Evolutionary conservation across 352 stramenopile genomes (phyloP).

Genomic region (Thalassiosira hispida): DNA sequence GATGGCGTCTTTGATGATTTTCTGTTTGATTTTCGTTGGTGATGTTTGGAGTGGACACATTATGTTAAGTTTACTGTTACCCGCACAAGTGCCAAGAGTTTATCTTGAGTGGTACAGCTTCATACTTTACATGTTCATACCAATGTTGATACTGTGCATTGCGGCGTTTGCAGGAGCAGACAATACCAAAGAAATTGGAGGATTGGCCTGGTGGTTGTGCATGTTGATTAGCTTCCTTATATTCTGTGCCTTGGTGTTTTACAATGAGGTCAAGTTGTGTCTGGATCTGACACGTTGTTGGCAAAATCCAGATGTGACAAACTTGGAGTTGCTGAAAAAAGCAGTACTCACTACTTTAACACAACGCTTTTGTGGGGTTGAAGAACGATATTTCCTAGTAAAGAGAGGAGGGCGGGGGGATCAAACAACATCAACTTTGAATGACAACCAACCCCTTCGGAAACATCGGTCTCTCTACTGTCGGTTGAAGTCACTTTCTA

Average conservation of each 20-base stretch:
- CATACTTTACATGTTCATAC: not conserved
- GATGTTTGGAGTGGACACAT: conserved; percentile 43
- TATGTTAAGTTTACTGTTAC: conserved; percentile 12
- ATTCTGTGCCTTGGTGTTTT: conserved; percentile 10
- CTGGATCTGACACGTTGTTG: conserved; percentile 3
- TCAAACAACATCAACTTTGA: not conserved
- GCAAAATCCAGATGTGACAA: not conserved
- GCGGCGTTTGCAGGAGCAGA: not conserved
- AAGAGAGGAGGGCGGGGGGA: not conserved
- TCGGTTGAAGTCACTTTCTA: not conserved
- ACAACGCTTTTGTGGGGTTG: not conserved
- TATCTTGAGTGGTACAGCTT: not conserved
- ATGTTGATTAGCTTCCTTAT: not conserved
- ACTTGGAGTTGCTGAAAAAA: not conserved
- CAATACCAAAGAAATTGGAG: conserved; percentile 5
- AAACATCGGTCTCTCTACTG: not conserved
- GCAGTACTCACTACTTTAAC: not conserved
- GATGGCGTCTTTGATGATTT: conserved; percentile 36
- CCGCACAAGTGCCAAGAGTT: not conserved
- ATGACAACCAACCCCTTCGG: conserved; percentile 1
- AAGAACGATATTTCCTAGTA: conserved; percentile 7
- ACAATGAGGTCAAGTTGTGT: conserved; percentile 9
- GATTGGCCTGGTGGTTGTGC: not conserved
- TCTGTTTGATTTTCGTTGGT: conserved; percentile 36
- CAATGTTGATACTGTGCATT: conserved; percentile 1